These are phyloP conservation scores for Phytomonas serpens DNA, from an alignment of 208 protist species.

Conservation along the genomic window DNA sequence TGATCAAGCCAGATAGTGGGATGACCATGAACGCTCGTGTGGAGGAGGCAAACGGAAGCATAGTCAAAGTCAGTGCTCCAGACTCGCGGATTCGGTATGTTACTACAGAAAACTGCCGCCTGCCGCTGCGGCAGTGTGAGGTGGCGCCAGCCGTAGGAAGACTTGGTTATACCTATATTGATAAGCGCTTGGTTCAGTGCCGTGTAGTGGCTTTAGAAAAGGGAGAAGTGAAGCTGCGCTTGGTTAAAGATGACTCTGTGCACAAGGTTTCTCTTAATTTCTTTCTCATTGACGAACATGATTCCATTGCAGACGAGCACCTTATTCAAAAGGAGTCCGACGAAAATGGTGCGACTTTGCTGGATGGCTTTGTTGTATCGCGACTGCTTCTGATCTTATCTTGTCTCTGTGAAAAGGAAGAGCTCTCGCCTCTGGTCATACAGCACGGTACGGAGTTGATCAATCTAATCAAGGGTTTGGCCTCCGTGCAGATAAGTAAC, in stretches of 20 bases:
- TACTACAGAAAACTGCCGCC: slow-evolving; percentile 64
- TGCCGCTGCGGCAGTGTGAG: slow-evolving; percentile 43
- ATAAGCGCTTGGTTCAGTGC: slow-evolving; percentile 57
- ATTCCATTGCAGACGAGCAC: slow-evolving; percentile 48
- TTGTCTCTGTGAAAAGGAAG: slow-evolving; percentile 73
- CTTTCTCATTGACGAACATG: slow-evolving; percentile 42
- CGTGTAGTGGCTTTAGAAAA: slow-evolving; percentile 29
- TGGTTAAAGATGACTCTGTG: slow-evolving; percentile 27
- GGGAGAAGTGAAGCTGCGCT: slow-evolving; percentile 25
- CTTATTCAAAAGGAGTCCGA: slow-evolving; percentile 27
- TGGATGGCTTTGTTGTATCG: slow-evolving; percentile 80
- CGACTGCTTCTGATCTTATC: slow-evolving; percentile 76
- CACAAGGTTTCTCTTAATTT: slow-evolving; percentile 26
- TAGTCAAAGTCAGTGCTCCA: slow-evolving; percentile 29
- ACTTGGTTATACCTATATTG: slow-evolving; percentile 63
- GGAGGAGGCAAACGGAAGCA: slow-evolving; percentile 38
- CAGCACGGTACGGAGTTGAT: slow-evolving; percentile 38
- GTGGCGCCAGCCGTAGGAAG: not conserved
- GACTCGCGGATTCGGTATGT: slow-evolving; percentile 31
- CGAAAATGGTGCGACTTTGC: slow-evolving; percentile 38
- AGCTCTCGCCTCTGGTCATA: slow-evolving; percentile 51
- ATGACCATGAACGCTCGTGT: slow-evolving; percentile 31
- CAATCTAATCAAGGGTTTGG: slow-evolving; percentile 50
- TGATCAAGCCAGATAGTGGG: slow-evolving; percentile 52
- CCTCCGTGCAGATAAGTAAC: slow-evolving; percentile 65